phyloP scores from a whole-genome alignment of 257 asterid species.

The Salvia miltiorrhiza region DNA sequence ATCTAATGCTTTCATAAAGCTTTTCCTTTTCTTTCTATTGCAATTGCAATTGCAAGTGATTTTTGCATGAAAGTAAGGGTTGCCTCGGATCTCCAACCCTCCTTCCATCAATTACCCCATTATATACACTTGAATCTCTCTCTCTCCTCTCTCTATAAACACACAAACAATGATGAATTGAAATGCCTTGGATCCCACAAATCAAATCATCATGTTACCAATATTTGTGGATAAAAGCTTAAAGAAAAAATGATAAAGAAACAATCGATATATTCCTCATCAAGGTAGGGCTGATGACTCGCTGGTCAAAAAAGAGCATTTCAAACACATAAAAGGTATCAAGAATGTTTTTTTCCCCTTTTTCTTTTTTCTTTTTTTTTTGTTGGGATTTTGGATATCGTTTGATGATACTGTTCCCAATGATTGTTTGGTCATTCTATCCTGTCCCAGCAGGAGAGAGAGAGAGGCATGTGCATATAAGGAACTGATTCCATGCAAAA shows the following conservation, averaged over 20 bases:
- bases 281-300: slow-evolving; percentile 32
- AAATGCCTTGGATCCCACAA: slow-evolving; percentile 82
- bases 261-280: slow-evolving; percentile 6
- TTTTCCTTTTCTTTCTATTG: slow-evolving; percentile 34
- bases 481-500: neutral
- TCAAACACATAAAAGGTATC: slow-evolving; percentile 38
- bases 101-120: slow-evolving; percentile 30
- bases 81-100: slow-evolving; percentile 67
- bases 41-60: slow-evolving; percentile 41
- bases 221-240: slow-evolving; percentile 19
- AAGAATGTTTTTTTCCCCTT: slow-evolving; percentile 39
- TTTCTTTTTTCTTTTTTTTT: neutral
- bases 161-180: slow-evolving; percentile 30
- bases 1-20: slow-evolving; percentile 43
- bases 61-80: slow-evolving; percentile 85
- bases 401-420: slow-evolving; percentile 42
- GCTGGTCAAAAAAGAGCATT: slow-evolving; percentile 50
- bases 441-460: neutral
- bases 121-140: slow-evolving; percentile 27
- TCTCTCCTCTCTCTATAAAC: neutral
- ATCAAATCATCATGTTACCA: slow-evolving; percentile 42
- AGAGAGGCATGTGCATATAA: slow-evolving; percentile 18
- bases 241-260: slow-evolving; percentile 12
- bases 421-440: slow-evolving; percentile 41
- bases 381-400: slow-evolving; percentile 25